A percentile compares a stretch with the other conserved stretches of the same genome.
These are phyloP conservation scores for Vanrija pseudolonga DNA, from an alignment of 1,284 basidiomycete species.

Conservation along the genomic window DNA sequence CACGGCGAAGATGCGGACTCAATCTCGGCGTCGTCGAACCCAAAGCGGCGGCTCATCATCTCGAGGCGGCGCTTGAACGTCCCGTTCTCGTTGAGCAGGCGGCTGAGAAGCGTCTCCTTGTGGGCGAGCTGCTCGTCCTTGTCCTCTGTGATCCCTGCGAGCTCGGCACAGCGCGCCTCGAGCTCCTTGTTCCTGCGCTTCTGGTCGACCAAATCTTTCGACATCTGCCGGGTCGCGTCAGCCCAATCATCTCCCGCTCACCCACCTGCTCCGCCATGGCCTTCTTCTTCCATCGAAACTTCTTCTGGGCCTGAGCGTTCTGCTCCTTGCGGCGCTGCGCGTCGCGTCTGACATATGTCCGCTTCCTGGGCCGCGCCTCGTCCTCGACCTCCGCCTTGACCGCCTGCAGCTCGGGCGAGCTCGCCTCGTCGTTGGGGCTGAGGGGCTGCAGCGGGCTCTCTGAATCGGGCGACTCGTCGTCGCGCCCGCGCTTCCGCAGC, in stretches of 20 bases:
- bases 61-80: background rate
- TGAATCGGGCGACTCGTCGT: background rate
- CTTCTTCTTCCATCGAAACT: conserved; percentile 29
- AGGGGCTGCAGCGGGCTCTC: too few relatives aligned
- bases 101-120: background rate
- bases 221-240: background rate
- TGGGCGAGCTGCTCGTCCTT: background rate
- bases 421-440: background rate
- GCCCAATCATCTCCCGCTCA: background rate
- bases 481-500: background rate
- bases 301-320: conserved; percentile 29
- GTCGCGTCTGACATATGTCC: conserved; percentile 19
- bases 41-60: background rate
- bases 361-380: conserved; percentile 5
- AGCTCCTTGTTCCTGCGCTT: too few relatives aligned
- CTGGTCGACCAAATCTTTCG: background rate
- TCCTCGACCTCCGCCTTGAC: background rate
- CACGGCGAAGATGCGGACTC: too few relatives aligned
- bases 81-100: background rate
- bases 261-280: conserved; percentile 21
- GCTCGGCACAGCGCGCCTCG: background rate
- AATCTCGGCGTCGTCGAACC: background rate
- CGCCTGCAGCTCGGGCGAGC: background rate
- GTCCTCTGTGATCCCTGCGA: background rate
- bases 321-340: conserved; percentile 24